Percentiles rank a stretch among this genome's conserved stretches.
These are phyloP conservation scores for Polytrichum commune DNA, from an alignment of 225 moss, liverwort and hornwort genomes.

Conservation along the genomic window DNA sequence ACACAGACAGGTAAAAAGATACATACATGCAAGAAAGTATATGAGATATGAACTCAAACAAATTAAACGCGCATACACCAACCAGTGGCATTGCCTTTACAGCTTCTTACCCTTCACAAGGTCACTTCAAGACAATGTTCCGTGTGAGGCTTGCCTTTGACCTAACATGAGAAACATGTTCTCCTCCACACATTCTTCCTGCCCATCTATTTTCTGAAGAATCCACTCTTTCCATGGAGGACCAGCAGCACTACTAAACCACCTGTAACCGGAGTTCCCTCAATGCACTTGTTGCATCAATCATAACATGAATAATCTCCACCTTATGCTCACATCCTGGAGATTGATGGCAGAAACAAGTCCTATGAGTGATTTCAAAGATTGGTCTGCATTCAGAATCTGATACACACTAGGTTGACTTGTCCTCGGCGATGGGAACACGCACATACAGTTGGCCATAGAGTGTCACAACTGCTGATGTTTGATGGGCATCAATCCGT, in stretches of 20 bases:
- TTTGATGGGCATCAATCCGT: conserved; percentile 98
- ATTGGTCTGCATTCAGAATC: conserved; percentile 6
- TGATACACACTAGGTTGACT: conserved; percentile 34
- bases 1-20: not conserved
- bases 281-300: conserved; percentile 8
- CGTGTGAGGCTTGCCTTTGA: conserved; percentile 34
- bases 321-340: not conserved
- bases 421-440: conserved; percentile 83
- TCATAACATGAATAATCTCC: conserved; percentile 8
- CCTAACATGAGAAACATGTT: conserved; percentile 30
- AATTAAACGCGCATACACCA: conserved; percentile 37
- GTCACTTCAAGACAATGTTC: conserved; percentile 25
- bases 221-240: conserved; percentile 15
- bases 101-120: conserved; percentile 27
- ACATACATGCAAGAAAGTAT: conserved; percentile 6
- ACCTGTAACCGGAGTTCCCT: conserved; percentile 10
- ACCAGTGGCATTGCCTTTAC: conserved; percentile 43
- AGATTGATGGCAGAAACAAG: conserved; percentile 6
- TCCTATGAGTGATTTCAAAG: conserved; percentile 1
- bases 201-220: conserved; percentile 4
- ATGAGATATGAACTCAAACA: conserved; percentile 29
- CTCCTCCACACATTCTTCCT: conserved; percentile 27
- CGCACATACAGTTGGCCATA: conserved; percentile 99
- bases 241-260: conserved; percentile 2
- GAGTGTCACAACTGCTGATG: conserved; percentile 96